phyloP scores from a whole-genome alignment of 768 basidiomycete species.

The Mycena alexandri region DNA sequence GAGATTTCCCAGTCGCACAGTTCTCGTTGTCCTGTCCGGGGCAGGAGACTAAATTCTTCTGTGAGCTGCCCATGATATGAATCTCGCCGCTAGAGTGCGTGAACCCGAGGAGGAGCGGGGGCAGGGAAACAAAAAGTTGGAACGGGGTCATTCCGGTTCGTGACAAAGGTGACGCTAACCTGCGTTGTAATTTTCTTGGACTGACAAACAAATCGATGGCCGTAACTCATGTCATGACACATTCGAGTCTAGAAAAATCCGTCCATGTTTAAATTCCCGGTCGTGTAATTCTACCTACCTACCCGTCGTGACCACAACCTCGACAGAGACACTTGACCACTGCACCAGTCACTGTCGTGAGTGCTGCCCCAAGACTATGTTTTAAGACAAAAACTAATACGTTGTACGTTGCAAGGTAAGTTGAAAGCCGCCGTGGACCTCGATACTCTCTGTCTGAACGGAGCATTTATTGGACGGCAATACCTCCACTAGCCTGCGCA shows the following conservation, averaged over 20 bases:
- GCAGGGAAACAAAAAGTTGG: constrained; percentile 44
- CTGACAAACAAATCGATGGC: no score
- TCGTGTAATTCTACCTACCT: constrained; percentile 58
- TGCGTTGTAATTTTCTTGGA: no score
- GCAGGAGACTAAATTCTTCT: constrained; percentile 48
- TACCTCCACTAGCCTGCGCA: constrained; percentile 42
- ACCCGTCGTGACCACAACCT: constrained; percentile 52
- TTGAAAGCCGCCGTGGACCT: constrained; percentile 57
- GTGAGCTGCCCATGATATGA: constrained; percentile 48
- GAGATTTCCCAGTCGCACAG: constrained; percentile 14
- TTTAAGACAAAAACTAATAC: constrained; percentile 52
- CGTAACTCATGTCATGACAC: no score
- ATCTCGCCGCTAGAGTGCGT: constrained; percentile 49
- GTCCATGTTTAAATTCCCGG: constrained; percentile 61
- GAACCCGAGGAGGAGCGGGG: constrained; percentile 52
- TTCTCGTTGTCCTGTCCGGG: constrained; percentile 54
- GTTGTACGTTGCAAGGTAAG: constrained; percentile 54
- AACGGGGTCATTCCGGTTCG: constrained; percentile 59
- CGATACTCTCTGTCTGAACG: constrained; percentile 42
- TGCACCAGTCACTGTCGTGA: constrained; percentile 59
- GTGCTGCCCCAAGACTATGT: constrained; percentile 59
- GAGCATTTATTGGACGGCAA: not conserved
- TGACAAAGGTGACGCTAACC: constrained; percentile 48
- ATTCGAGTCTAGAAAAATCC: constrained; percentile 56
- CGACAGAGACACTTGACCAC: constrained; percentile 51